Conservation (phyloP, 2,329 filamentous ascomycete genomes). For the Sordariomycetes sp. region DNA sequence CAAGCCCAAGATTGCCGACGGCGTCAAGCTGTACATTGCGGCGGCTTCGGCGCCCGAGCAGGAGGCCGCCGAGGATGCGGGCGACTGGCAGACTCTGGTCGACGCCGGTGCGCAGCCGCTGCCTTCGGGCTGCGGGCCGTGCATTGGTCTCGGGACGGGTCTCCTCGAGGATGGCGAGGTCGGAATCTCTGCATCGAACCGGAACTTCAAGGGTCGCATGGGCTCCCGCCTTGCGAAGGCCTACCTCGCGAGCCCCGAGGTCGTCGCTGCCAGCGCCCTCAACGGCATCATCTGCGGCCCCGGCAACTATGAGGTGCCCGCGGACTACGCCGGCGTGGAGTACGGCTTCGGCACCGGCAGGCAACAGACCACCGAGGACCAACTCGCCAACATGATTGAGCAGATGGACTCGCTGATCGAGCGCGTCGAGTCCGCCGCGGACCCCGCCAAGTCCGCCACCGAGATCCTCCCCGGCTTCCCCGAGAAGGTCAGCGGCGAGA, state of each 20-base stretch:
- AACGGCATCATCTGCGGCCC: conserved; percentile 60
- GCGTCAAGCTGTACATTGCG: conserved; percentile 80
- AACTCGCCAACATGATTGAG: conserved; percentile 53
- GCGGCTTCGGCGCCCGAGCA: conserved; percentile 76
- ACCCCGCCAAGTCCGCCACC: conserved; percentile 19
- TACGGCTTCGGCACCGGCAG: conserved; percentile 62
- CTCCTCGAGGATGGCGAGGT: conserved; percentile 76
- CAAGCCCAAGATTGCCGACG: conserved; percentile 55
- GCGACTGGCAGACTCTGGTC: conserved; percentile 74
- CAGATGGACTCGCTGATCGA: conserved; percentile 54
- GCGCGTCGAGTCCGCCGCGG: conserved; percentile 55
- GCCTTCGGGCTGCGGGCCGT: conserved; percentile 66
- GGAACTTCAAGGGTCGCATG: conserved; percentile 90
- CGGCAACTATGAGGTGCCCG: conserved; percentile 63
- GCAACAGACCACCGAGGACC: conserved; percentile 48
- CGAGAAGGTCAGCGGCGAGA: conserved; percentile 69
- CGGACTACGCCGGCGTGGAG: conserved; percentile 32
- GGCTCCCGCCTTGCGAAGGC: conserved; percentile 67
- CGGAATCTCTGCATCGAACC: conserved; percentile 71
- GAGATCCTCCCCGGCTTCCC: conserved; percentile 80
- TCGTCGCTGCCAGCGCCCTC: conserved; percentile 82
- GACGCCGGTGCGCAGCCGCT: conserved; percentile 65
- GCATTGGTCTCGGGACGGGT: conserved; percentile 70
- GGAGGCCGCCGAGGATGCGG: conserved; percentile 58
- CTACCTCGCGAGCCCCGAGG: conserved; percentile 79